A percentile compares a stretch with the other conserved stretches of the same genome.
These are phyloP conservation scores for Colletotrichum cuscutae DNA, from an alignment of 2,329 filamentous ascomycete genomes.

Conservation along the genomic window DNA sequence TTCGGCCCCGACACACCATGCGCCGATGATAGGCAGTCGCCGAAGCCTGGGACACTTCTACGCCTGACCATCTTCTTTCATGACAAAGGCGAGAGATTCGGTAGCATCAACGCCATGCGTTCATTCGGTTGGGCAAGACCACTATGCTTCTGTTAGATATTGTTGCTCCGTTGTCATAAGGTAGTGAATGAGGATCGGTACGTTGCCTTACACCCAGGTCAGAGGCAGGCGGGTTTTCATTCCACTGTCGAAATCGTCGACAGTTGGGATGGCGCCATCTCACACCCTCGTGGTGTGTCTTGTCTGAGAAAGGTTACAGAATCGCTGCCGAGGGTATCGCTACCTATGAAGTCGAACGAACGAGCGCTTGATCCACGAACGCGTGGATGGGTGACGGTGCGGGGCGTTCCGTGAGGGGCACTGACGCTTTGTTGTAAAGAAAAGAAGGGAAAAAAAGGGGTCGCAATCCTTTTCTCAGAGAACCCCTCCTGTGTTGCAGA, in stretches of 20 bases:
- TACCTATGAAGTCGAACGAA: neutral
- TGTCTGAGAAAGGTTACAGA: neutral
- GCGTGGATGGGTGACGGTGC: neutral
- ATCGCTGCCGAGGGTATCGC: neutral
- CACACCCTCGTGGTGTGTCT: neutral
- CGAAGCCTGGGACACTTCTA: neutral
- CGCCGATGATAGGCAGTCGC: too few species aligned
- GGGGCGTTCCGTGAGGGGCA: neutral
- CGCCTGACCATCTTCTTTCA: too few species aligned
- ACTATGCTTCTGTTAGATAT: neutral
- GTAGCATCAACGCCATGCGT: neutral
- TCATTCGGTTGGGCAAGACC: neutral
- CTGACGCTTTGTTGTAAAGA: too few species aligned
- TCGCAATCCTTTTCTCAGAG: neutral
- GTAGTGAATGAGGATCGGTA: neutral
- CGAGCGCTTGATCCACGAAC: neutral
- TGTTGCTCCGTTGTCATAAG: neutral
- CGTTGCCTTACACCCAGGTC: neutral
- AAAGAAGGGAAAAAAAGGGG: neutral
- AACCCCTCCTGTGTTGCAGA: neutral
- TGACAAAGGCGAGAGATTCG: neutral
- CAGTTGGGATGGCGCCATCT: neutral
- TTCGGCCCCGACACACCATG: neutral
- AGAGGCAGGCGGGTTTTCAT: neutral
- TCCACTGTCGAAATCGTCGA: neutral